Percentiles rank a stretch among this genome's conserved stretches.
These are phyloP conservation scores for Talaromyces sp. DNA, from an alignment of 2,329 filamentous ascomycete genomes.

Conservation along the genomic window DNA sequence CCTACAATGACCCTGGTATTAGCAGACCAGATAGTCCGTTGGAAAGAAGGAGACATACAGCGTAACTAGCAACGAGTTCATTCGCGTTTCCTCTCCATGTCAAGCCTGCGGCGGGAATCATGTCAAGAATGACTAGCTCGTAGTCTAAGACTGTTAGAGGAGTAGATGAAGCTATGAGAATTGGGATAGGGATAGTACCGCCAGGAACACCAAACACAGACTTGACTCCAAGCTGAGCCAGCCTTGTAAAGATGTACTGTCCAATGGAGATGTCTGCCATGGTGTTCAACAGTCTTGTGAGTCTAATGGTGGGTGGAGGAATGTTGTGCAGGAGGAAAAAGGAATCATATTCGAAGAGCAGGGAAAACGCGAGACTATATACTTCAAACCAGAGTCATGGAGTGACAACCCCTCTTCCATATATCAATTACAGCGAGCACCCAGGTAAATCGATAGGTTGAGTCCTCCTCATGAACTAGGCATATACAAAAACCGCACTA, in stretches of 20 bases:
- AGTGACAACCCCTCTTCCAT: neutral
- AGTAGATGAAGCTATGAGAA: neutral
- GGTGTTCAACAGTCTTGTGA: neutral
- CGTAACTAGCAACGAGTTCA: slow-evolving; percentile 25
- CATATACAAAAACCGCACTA: neutral
- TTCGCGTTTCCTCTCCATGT: slow-evolving; percentile 25
- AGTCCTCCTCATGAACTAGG: neutral
- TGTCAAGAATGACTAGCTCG: slow-evolving; percentile 23
- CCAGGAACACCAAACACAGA: slow-evolving; percentile 18
- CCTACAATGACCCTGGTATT: neutral
- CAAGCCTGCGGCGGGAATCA: slow-evolving; percentile 22
- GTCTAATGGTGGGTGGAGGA: neutral
- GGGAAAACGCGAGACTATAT: neutral
- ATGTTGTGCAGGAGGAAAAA: neutral
- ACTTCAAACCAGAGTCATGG: neutral
- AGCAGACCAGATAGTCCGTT: neutral
- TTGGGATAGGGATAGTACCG: neutral
- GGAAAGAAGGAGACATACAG: slow-evolving; percentile 17
- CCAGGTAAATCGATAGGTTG: neutral
- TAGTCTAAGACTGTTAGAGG: slow-evolving; percentile 9
- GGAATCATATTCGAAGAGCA: neutral
- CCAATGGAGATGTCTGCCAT: slow-evolving; percentile 18
- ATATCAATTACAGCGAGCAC: neutral
- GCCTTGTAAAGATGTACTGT: slow-evolving; percentile 13
- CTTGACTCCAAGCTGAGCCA: slow-evolving; percentile 15